These are phyloP conservation scores for Agrocybe pediades DNA, from an alignment of 768 basidiomycete genomes.

Conservation along the genomic window DNA sequence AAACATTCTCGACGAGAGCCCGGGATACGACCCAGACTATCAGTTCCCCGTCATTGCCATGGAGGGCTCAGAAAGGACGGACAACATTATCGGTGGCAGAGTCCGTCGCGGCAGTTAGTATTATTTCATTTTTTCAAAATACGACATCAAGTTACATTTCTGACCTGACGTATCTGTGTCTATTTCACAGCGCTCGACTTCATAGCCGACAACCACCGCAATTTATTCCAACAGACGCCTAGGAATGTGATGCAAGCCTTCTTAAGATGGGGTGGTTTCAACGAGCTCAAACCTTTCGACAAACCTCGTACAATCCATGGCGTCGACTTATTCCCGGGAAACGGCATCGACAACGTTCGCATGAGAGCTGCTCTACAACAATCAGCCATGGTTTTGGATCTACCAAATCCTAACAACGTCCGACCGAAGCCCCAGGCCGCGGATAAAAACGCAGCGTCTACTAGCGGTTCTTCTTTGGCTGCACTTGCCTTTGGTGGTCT, in stretches of 20 bases:
- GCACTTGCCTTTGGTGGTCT: not conserved
- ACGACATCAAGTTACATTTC: not conserved
- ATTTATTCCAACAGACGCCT: conserved; percentile 3
- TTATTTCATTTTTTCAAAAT: not conserved
- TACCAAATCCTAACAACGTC: not conserved
- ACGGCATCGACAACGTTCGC: conserved; percentile 13
- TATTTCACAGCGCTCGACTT: conserved; percentile 7
- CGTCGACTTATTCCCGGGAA: conserved; percentile 22
- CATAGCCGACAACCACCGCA: not conserved
- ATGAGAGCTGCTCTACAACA: conserved; percentile 22
- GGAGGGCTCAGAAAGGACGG: conserved; percentile 3
- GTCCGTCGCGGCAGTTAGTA: conserved; percentile 22
- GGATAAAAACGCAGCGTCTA: not conserved
- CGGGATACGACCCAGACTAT: conserved; percentile 16
- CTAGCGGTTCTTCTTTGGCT: not conserved
- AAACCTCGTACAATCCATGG: conserved; percentile 20
- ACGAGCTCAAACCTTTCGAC: conserved; percentile 29
- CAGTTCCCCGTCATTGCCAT: conserved; percentile 5
- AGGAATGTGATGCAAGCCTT: conserved; percentile 21
- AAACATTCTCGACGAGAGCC: conserved; percentile 13
- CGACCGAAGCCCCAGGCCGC: not conserved
- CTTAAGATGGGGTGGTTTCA: conserved; percentile 41
- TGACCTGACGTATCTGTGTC: no score
- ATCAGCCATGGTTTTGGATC: not conserved
- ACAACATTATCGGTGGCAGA: conserved; percentile 17